Percentiles rank a stretch among this genome's conserved stretches.
Conservation (phyloP, 2,329 filamentous ascomycete species). For the Amphichorda felina region DNA sequence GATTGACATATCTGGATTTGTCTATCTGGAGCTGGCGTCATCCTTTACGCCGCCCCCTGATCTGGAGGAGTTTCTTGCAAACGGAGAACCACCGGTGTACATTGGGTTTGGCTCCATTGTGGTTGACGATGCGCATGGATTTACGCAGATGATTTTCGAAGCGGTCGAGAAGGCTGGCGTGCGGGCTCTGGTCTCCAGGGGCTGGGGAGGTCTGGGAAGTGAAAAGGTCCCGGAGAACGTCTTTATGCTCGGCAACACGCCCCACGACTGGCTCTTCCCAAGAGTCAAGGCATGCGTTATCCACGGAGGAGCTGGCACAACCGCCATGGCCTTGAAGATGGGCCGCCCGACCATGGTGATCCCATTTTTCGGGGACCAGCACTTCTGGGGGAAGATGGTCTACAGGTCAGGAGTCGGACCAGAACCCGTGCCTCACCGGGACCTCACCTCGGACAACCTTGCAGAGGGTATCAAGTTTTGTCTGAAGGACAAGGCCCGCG, state of each 20-base stretch:
- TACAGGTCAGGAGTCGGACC: slow-evolving; percentile 52
- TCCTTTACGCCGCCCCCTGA: slow-evolving; percentile 45
- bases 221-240: slow-evolving; percentile 47
- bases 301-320: slow-evolving; percentile 69
- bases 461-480: slow-evolving; percentile 61
- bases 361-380: slow-evolving; percentile 70
- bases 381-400: slow-evolving; percentile 67
- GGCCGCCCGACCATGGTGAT: slow-evolving; percentile 65
- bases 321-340: slow-evolving; percentile 60
- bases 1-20: slow-evolving; percentile 67
- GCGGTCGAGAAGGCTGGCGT: slow-evolving; percentile 55
- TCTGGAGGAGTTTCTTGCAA: slow-evolving; percentile 42
- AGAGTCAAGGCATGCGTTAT: slow-evolving; percentile 55
- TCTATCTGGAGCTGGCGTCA: slow-evolving; percentile 60
- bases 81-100: slow-evolving; percentile 52
- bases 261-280: slow-evolving; percentile 69
- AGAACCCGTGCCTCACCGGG: slow-evolving; percentile 55
- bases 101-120: slow-evolving; percentile 71
- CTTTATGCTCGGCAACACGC: slow-evolving; percentile 62
- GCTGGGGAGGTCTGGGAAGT: slow-evolving; percentile 61
- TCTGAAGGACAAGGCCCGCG: slow-evolving; percentile 46
- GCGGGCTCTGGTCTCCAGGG: slow-evolving; percentile 60
- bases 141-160: slow-evolving; percentile 61
- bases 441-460: slow-evolving; percentile 48
- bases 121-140: slow-evolving; percentile 56